Percentiles rank a stretch among this genome's conserved stretches.
These are phyloP conservation scores for Pythium biforme DNA, from an alignment of 352 stramenopile genomes.

Conservation along the genomic window DNA sequence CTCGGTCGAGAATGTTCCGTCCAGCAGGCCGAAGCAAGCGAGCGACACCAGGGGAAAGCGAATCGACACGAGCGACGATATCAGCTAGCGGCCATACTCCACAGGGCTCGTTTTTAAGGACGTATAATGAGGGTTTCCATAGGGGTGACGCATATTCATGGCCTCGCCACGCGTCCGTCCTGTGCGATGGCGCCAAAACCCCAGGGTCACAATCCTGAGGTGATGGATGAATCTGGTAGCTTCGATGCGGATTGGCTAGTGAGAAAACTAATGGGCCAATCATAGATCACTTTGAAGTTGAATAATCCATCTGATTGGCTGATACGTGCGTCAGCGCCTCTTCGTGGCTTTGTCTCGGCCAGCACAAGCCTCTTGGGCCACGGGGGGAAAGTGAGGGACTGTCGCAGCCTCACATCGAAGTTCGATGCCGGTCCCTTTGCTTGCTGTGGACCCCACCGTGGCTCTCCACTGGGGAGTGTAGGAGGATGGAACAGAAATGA, in stretches of 20 bases:
- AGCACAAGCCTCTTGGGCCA: neutral
- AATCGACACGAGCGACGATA: too few species aligned
- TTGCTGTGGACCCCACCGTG: too few species aligned
- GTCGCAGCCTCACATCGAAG: conserved; percentile 5
- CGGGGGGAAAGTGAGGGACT: neutral
- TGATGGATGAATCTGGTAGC: conserved; percentile 18
- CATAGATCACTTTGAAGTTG: conserved; percentile 25
- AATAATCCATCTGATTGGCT: conserved; percentile 20
- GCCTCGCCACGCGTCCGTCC: neutral
- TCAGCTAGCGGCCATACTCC: too few species aligned
- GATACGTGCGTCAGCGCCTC: conserved; percentile 18
- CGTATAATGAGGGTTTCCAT: too few species aligned
- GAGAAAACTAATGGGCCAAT: conserved; percentile 7
- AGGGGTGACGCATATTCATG: too few species aligned
- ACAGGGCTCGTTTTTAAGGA: too few species aligned
- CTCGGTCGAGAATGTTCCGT: conserved; percentile 10
- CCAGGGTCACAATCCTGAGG: neutral
- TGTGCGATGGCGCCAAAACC: neutral
- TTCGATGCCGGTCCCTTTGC: neutral
- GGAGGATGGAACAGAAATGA: neutral
- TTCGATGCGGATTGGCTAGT: conserved; percentile 11
- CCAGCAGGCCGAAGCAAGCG: neutral
- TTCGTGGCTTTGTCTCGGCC: conserved; percentile 10
- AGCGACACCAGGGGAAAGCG: too few species aligned
- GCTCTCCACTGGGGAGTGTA: too few species aligned